Base-by-base conservation (phyloP, 805 yeast species). In the Brettanomyces sp. region DNA sequence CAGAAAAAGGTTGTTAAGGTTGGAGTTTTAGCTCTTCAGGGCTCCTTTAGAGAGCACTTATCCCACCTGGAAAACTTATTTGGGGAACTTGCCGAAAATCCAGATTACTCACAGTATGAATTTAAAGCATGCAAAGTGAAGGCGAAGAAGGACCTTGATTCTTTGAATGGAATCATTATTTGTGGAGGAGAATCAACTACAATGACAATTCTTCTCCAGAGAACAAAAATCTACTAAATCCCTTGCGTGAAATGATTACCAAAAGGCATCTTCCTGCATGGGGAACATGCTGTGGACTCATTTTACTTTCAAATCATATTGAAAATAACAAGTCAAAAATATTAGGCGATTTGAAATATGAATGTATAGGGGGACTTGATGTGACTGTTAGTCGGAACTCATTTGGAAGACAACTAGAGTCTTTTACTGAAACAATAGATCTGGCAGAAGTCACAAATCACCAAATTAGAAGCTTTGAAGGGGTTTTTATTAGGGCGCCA, bases 281-380 rank as follows among this genome's bases (percentile, higher is more conserved):
- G 95, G 95, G 95, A 0, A 85, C 95, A 1, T 85, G 95, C 62
- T 95, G 95, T 3, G 95, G 95, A 3, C 65, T 85, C 53, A 85
- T 85, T 44, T 70, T 84, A 51, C 65, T 85, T 23, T 73, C 89
- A 6, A 67, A 72, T 46, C 68, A 70, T 41, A 66, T 81, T 35
- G 64, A 70, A 13, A 73, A 77, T 55, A 82, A 79, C 21, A 70
- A 71, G 42, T 69, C 67, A 1, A 72, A 74, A 22, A 25, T 40
- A 32, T 83, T 57, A 12, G 61, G 61, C 11, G 55, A 52, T 18
- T 18, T 48, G 30, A 43, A 50, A 4, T 59, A 84, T 51, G 65
- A 73, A 47, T 59, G 79, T 3, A 64, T 85, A 38, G 85, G 87
- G 1, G 85, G 83, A 1, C 62, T 85, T 55, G 76, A 79, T 52